These are phyloP conservation scores for Plasmopara halstedii DNA, from an alignment of 352 stramenopile genomes.

Conservation along the genomic window DNA sequence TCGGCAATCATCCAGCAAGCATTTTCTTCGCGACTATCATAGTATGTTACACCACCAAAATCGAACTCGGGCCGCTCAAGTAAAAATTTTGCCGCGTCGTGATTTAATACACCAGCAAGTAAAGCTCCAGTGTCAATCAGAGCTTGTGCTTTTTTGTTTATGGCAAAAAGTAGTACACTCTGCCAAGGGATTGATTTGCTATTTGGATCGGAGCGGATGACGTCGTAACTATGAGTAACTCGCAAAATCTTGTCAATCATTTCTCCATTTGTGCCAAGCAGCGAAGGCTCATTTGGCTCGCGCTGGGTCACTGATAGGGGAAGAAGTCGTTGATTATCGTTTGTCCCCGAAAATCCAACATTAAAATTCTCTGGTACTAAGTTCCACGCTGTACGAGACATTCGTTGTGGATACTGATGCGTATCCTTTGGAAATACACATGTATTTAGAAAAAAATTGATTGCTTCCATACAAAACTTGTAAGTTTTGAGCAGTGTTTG, in stretches of 20 bases:
- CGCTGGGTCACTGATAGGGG: constrained; percentile 58
- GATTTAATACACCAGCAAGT: constrained; percentile 53
- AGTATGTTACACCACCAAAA: constrained; percentile 76
- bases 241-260: constrained; percentile 78
- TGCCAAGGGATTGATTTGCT: constrained; percentile 29
- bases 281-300: constrained; percentile 36
- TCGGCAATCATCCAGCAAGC: constrained; percentile 80
- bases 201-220: constrained; percentile 6
- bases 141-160: constrained; percentile 39
- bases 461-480: constrained; percentile 49
- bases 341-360: constrained; percentile 86
- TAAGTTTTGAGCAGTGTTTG: constrained; percentile 41
- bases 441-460: constrained; percentile 84
- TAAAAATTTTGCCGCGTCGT: constrained; percentile 46
- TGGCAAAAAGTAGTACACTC: constrained; percentile 28
- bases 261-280: constrained; percentile 76
- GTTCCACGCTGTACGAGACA: constrained; percentile 79
- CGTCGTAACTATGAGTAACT: constrained; percentile 27
- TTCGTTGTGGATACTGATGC: constrained; percentile 61
- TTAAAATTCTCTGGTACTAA: constrained; percentile 47
- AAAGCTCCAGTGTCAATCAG: constrained; percentile 84
- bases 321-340: constrained; percentile 80
- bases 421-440: constrained; percentile 81
- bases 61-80: constrained; percentile 17
- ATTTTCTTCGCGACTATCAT: constrained; percentile 38